These are phyloP conservation scores for Mallotus nudiflorus DNA, from an alignment of 345 rosid genomes.

Conservation along the genomic window DNA sequence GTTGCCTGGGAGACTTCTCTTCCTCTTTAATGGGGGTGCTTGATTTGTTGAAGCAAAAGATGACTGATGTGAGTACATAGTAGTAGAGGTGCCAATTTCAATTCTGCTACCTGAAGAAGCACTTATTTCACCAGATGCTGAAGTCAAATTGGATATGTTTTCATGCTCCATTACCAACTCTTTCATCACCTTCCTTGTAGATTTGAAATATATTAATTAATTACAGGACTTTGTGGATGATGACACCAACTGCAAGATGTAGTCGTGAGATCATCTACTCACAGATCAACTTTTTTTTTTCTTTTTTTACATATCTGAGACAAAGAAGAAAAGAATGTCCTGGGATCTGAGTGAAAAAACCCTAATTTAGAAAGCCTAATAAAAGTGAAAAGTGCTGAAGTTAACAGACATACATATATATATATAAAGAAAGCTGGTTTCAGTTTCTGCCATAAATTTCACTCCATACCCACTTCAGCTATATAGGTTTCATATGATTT, in stretches of 20 bases:
- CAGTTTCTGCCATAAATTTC: background rate
- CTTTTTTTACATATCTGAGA: conserved; percentile 7
- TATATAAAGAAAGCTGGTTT: conserved; percentile 1
- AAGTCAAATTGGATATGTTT: conserved; percentile 66
- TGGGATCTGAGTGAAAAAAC: conserved; percentile 35
- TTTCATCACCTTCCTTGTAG: conserved; percentile 29
- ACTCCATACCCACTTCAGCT: background rate
- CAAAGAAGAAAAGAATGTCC: conserved; percentile 15
- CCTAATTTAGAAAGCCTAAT: conserved; percentile 45
- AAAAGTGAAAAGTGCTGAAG: conserved; percentile 29
- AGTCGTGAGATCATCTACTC: conserved; percentile 3
- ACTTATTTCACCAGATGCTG: conserved; percentile 68
- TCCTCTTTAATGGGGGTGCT: conserved; percentile 46
- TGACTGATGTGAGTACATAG: conserved; percentile 27
- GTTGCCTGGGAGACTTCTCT: conserved; percentile 58
- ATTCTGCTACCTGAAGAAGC: conserved; percentile 56
- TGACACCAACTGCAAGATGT: conserved; percentile 25
- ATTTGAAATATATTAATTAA: background rate
- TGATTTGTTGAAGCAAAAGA: conserved; percentile 44
- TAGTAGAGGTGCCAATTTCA: conserved; percentile 21
- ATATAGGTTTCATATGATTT: background rate
- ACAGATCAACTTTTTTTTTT: conserved; percentile 8
- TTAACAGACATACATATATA: no score
- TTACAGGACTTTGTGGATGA: conserved; percentile 10
- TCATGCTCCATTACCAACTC: conserved; percentile 41